Conservation (phyloP, 2,329 filamentous ascomycete genomes). For the Epichloe glyceriae region DNA sequence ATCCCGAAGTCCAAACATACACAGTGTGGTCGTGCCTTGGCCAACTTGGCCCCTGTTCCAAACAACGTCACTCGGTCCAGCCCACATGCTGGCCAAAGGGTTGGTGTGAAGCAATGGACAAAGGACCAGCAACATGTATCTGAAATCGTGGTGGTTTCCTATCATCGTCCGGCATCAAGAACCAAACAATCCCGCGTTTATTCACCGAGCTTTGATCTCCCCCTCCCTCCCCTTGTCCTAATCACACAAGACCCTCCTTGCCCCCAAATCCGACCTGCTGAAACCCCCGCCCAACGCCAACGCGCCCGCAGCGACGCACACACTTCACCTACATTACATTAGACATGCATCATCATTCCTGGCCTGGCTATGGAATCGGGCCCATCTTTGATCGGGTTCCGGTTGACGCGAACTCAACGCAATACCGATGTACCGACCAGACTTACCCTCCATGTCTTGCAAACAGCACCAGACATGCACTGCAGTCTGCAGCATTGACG, state of each 20-base stretch:
- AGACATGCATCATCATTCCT: conserved; percentile 6
- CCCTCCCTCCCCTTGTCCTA: no score
- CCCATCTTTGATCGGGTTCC: not conserved
- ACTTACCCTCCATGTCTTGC: not conserved
- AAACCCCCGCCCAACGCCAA: not conserved
- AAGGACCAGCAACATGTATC: not conserved
- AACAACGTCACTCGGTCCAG: not conserved
- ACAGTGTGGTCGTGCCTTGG: not conserved
- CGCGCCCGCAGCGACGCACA: conserved; percentile 3
- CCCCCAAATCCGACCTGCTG: not conserved
- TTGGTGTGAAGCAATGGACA: not conserved
- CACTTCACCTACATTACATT: conserved; percentile 2
- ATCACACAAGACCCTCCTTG: no score
- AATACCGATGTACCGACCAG: not conserved
- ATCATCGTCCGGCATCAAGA: not conserved
- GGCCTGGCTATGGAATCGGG: not conserved
- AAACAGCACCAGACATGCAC: not conserved
- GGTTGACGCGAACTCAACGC: not conserved
- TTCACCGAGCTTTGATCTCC: no score
- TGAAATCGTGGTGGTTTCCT: not conserved
- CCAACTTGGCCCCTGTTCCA: not conserved
- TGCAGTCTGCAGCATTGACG: not conserved
- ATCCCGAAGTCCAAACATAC: not conserved
- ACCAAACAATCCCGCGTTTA: not conserved
- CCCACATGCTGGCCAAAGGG: no score